phyloP scores from a whole-genome alignment of 345 rosid genomes.

The Gossypium rotundifolium region DNA sequence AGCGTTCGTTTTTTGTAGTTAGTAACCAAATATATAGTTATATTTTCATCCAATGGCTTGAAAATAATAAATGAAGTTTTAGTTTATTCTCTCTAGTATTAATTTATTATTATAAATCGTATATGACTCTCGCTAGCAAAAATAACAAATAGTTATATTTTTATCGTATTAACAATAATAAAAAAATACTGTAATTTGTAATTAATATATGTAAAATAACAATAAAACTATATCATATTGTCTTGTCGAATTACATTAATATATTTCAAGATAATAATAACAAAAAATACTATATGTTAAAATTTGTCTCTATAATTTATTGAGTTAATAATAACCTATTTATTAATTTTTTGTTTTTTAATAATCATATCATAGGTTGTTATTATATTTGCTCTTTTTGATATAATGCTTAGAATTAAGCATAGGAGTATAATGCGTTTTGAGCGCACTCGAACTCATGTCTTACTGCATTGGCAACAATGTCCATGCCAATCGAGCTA shows the following conservation, averaged over 20 bases:
- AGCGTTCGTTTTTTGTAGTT: too few species aligned
- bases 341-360: neutral
- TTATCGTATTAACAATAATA: neutral
- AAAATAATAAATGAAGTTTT: too few species aligned
- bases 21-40: too few species aligned
- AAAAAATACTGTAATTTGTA: neutral
- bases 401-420: too few species aligned
- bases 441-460: too few species aligned
- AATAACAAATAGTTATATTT: neutral
- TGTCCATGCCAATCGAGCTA: too few species aligned
- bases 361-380: too few species aligned
- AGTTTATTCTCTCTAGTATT: too few species aligned
- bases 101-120: neutral
- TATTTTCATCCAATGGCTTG: too few species aligned
- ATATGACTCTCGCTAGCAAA: neutral
- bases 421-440: too few species aligned
- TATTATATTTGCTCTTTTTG: too few species aligned
- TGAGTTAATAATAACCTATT: neutral
- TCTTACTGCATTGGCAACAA: too few species aligned
- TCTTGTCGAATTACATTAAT: neutral
- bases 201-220: neutral
- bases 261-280: neutral
- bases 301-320: neutral
- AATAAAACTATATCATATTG: neutral
- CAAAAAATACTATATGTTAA: neutral